These are phyloP conservation scores for Irpex rosettiformis DNA, from an alignment of 1,284 basidiomycete species.

Conservation along the genomic window DNA sequence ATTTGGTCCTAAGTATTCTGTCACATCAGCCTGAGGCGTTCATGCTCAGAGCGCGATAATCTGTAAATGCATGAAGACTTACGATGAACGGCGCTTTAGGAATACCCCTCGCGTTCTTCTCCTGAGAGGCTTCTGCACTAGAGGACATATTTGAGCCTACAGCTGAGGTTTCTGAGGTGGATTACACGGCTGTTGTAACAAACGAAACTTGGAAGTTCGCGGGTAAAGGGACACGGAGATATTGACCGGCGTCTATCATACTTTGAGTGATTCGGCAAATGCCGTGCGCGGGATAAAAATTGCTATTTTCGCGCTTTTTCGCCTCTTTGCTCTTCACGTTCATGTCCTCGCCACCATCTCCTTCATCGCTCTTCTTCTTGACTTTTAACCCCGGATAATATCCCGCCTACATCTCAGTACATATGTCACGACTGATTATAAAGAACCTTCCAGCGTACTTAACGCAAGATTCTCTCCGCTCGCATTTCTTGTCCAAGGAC, in stretches of 20 bases:
- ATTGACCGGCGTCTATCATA: neutral
- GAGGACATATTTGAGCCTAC: slow-evolving; percentile 21
- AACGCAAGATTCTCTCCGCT: slow-evolving; percentile 61
- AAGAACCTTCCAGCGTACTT: slow-evolving; percentile 84
- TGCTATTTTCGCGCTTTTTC: slow-evolving; percentile 13
- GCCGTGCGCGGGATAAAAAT: slow-evolving; percentile 1
- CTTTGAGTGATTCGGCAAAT: neutral
- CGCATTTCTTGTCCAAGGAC: slow-evolving; percentile 64
- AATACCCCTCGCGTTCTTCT: slow-evolving; percentile 88
- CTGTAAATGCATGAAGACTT: slow-evolving; percentile 30
- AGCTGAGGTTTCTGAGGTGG: no score
- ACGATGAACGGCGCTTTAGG: slow-evolving; percentile 96
- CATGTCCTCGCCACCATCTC: neutral
- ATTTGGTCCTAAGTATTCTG: slow-evolving; percentile 80
- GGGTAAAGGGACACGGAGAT: neutral
- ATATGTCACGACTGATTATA: slow-evolving; percentile 92
- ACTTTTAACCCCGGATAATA: slow-evolving; percentile 6
- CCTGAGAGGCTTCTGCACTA: slow-evolving; percentile 28
- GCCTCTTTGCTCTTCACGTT: neutral
- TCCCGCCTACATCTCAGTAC: no score
- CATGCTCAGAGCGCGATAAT: slow-evolving; percentile 3
- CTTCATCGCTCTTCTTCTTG: neutral
- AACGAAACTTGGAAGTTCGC: neutral
- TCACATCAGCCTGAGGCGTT: slow-evolving; percentile 67
- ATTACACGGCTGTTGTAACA: neutral